Evolutionary conservation across 1,284 basidiomycete species (phyloP), one percentile per base, ranked within the genome.

Genomic region (Tilletiopsis washingtonensis): DNA sequence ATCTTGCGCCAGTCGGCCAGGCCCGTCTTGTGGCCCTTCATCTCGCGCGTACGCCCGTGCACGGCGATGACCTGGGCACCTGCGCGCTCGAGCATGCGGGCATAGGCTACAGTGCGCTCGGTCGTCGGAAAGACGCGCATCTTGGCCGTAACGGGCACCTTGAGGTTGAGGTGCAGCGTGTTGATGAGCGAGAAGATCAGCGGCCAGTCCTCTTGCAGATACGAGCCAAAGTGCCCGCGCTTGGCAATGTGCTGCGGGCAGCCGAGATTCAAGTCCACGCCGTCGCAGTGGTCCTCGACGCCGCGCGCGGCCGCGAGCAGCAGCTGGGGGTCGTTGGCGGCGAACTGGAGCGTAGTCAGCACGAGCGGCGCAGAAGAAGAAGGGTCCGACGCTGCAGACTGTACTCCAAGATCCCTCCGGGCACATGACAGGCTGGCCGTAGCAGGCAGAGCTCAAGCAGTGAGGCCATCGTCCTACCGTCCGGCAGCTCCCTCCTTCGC

Each of bases 181-280:
- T 70, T 67, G 57, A 71, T 68, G 23, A 73, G 46, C 2, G 20
- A 9, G 21, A 69, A 71, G 42, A 73, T 69, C 43, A 94, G 73
- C 9, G 86, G 83, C 91, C 91, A 96, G 47, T 97, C 89, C 55
- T 97, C 91, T 78, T 91, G 88, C 41, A 98, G 73, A 76, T 87
- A 97, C 1, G 85, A 81, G 0, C 93, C 93, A 61, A 97, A 98
- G 51, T 81, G 80, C 0, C 93, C 93, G 37, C 82, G 78, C 55
- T 81, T 81, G 0, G 93, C 93, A 56, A 98, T 97, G 48, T 93
- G 89, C 68, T 98, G 93, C 0, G 93, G 93, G 71, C 93, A 97
- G 39, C 61, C 76, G 44, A 98, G 79, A 74, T 98, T 97, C 74
- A 97, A 80, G 72, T 98, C 93, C 19, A 97, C 82, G 0, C 87